Evolutionary conservation across 1,139 yeast genomes (phyloP), one percentile per base, ranked within the genome.

Genomic region (Scheffersomyces lignicola): DNA sequence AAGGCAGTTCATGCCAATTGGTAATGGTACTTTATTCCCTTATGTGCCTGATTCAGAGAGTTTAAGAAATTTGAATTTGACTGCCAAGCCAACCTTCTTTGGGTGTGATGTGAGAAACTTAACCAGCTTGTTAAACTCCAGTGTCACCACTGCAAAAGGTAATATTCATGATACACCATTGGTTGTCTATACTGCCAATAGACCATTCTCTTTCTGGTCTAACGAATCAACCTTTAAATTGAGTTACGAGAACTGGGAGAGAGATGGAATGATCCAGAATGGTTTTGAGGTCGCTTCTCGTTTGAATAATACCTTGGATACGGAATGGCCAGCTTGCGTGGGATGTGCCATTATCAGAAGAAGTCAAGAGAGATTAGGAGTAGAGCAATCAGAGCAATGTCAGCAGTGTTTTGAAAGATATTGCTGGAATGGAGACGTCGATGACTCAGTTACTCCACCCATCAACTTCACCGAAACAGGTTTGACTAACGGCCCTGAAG

Each of bases 341-440:
- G 87, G 90, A 1, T 89, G 97, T 69, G 97, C 97, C 7, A 78
- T 89, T 36, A 70, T 89, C 39, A 83, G 88, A 60, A 79, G 96
- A 57, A 79, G 83, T 37, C 83, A 83, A 54, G 95, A 88, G 63
- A 75, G 95, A 51, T 63, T 72, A 33, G 82, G 83, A 22, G 58
- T 71, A 20, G 68, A 73, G 13, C 82, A 80, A 43, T 74, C 89
- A 6, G 80, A 74, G 2, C 89, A 84, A 54, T 90, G 97, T 69
- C 60, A 75, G 42, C 44, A 64, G 36, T 90, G 97, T 60, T 84
- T 88, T 56, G 57, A 66, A 24, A 69, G 69, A 26, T 88, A 88
- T 62, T 89, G 97, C 60, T 89, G 96, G 96, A 78, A 84, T 51
- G 94, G 92, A 27, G 49, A 58, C 9, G 38, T 52, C 16, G 54